Conservation (phyloP, 768 basidiomycete species). For the Nidularia pulvinata region DNA sequence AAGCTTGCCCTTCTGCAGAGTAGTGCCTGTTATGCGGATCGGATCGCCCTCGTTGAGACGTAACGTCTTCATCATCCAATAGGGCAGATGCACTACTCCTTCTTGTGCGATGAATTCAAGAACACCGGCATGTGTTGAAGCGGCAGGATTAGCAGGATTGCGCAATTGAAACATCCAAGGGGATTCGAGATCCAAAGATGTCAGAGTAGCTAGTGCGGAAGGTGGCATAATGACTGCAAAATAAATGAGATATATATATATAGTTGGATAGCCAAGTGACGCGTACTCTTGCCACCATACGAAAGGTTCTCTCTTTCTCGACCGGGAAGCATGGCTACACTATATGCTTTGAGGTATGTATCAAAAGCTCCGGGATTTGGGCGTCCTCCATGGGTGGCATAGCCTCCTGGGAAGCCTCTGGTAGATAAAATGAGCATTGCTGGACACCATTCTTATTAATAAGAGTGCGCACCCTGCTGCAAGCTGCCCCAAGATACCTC, state of each 20-base stretch:
- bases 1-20: constrained; percentile 89
- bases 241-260: constrained; percentile 5
- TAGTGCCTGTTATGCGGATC: constrained; percentile 87
- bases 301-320: constrained; percentile 88
- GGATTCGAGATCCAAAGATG: constrained; percentile 81
- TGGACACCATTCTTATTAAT: neutral
- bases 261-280: constrained; percentile 10
- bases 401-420: constrained; percentile 40
- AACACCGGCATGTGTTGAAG: constrained; percentile 94
- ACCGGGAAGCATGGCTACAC: constrained; percentile 91
- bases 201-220: constrained; percentile 88
- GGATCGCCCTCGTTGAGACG: constrained; percentile 94
- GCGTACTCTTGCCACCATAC: constrained; percentile 94
- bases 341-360: constrained; percentile 94
- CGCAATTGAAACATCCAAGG: constrained; percentile 98
- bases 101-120: constrained; percentile 99
- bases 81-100: constrained; percentile 92
- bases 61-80: constrained; percentile 99
- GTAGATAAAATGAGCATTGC: too few relatives aligned
- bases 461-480: constrained; percentile 42
- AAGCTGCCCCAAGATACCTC: constrained; percentile 63
- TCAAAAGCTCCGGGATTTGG: constrained; percentile 79
- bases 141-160: constrained; percentile 84
- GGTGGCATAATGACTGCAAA: constrained; percentile 93
- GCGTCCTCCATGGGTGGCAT: constrained; percentile 39